Percentiles rank a stretch among this genome's conserved stretches.
Evolutionary conservation across 2,329 filamentous ascomycete species (phyloP).

Genomic region (Colletotrichum higginsianum): DNA sequence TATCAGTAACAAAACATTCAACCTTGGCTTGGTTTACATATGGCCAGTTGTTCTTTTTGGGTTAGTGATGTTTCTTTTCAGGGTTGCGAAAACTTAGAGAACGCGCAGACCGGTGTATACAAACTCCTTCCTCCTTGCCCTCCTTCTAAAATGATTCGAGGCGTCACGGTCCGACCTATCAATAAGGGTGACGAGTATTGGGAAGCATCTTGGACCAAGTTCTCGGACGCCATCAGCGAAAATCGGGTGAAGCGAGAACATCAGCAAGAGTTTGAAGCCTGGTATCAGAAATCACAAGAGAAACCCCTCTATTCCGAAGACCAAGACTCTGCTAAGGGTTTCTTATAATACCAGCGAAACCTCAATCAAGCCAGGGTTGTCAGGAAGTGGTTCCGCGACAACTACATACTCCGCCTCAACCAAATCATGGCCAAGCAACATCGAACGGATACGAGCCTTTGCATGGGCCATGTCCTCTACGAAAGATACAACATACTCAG

Average conservation of each 20-base stretch:
- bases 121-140: too few species aligned
- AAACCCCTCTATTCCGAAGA: neutral
- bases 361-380: conserved; percentile 50
- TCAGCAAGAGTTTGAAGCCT: conserved; percentile 3
- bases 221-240: conserved; percentile 48
- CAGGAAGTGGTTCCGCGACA: conserved; percentile 52
- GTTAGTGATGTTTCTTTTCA: too few species aligned
- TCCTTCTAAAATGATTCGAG: conserved; percentile 42
- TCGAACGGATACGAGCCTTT: conserved; percentile 51
- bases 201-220: conserved; percentile 50
- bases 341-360: conserved; percentile 44
- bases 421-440: conserved; percentile 53
- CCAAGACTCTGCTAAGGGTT: conserved; percentile 17
- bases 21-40: too few species aligned
- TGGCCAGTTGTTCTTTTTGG: neutral
- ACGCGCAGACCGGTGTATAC: too few species aligned
- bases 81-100: too few species aligned
- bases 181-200: conserved; percentile 50
- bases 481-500: conserved; percentile 52
- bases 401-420: conserved; percentile 53
- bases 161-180: conserved; percentile 49
- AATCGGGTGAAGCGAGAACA: conserved; percentile 41
- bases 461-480: conserved; percentile 54
- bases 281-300: neutral
- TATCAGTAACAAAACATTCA: too few species aligned